Evolutionary conservation across 164 flowering plant genomes (phyloP).

Genomic region (Warburgia ugandensis): DNA sequence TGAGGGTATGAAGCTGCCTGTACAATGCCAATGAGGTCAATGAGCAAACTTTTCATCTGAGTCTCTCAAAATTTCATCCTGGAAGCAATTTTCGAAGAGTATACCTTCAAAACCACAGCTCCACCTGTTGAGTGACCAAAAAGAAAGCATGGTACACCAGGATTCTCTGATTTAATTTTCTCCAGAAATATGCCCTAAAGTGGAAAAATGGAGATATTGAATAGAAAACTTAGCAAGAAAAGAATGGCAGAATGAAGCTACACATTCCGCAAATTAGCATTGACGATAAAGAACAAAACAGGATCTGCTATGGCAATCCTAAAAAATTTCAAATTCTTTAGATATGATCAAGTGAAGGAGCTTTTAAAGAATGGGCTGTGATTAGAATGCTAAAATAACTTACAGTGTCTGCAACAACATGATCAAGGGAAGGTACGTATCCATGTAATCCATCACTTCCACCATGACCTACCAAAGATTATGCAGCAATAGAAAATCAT

Average conservation of each 20-base stretch:
- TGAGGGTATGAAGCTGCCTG: conserved; percentile 78
- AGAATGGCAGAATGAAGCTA: neutral
- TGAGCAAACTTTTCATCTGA: neutral
- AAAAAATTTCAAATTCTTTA: too few relatives aligned
- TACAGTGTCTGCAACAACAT: conserved; percentile 94
- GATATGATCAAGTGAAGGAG: too few relatives aligned
- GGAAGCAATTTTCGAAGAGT: neutral
- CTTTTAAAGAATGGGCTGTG: too few relatives aligned
- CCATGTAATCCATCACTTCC: conserved; percentile 99
- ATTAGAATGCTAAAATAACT: conserved; percentile 30
- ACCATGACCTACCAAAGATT: conserved; percentile 67
- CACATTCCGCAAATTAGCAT: neutral
- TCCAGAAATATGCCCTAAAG: conserved; percentile 70
- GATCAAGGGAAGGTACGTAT: conserved; percentile 94
- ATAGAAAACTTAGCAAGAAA: too few relatives aligned
- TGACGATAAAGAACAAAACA: too few relatives aligned
- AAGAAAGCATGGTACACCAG: conserved; percentile 85
- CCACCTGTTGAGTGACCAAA: conserved; percentile 99
- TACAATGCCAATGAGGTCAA: conserved; percentile 1
- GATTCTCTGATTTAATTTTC: conserved; percentile 70
- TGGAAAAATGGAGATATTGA: neutral
- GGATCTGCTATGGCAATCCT: too few relatives aligned
- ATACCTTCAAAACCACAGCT: conserved; percentile 93
- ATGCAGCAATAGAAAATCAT: neutral
- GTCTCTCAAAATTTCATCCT: neutral